Evolutionary conservation across 1,139 yeast genomes (phyloP), one percentile per base, ranked within the genome.

Genomic region (Saccharomyces hybrid): DNA sequence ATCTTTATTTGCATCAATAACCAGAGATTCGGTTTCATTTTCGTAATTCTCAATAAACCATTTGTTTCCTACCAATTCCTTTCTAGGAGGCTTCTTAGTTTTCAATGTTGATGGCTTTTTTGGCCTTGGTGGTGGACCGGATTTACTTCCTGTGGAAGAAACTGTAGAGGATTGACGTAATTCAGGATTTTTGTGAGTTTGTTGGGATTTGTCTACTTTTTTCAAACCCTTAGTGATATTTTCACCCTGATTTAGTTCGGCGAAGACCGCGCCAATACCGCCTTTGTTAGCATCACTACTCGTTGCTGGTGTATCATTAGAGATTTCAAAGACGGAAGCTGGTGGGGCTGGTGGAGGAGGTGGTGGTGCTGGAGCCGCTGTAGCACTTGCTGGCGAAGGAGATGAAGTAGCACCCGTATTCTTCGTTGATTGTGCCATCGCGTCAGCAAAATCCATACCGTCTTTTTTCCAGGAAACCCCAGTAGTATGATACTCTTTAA

Each of bases 151-250:
- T 11, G 68, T 55, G 1, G 72, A 64, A 3, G 76, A 72, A 3
- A 67, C 71, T 6, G 66, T 49, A 0, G 78, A 72, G 2, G 78
- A 69, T 9, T 77, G 78, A 67, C 96, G 84, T 63, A 89, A 76
- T 47, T 78, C 85, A 4, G 97, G 97, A 71, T 90, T 90, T 74
- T 90, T 91, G 73, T 90, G 97, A 32, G 96, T 89, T 95, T 88
- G 89, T 73, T 90, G 88, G 19, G 95, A 86, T 73, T 83, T 88
- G 62, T 90, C 97, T 48, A 93, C 98, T 72, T 93, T 93, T 69
- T 86, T 88, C 64, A 95, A 81, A 4, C 90, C 88, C 29, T 91
- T 76, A 2, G 98, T 91, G 64, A 95, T 86, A 46, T 74, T 74
- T 61, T 84, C 88, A 55, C 99, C 99, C 73, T 84, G 79, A 73